Evolutionary conservation across 2,329 filamentous ascomycete species (phyloP).

Genomic region (Botrytis squamosa): DNA sequence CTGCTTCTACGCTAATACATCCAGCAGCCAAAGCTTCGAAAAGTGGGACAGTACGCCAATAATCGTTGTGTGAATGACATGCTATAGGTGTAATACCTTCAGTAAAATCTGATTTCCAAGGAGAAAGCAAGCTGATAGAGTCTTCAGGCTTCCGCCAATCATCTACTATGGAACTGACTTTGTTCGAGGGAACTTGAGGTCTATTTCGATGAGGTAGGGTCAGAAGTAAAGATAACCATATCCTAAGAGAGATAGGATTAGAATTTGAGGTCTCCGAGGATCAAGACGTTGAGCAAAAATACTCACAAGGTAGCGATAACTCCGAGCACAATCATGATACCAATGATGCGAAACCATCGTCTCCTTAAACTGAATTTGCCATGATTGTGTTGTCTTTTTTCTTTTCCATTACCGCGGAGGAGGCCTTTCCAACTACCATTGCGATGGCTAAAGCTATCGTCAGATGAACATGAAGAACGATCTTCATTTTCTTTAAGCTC

Average conservation of each 20-base stretch:
- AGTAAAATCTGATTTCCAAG: not conserved
- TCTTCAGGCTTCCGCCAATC: not conserved
- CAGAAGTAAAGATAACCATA: not conserved
- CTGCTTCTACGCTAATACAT: slow-evolving; percentile 57
- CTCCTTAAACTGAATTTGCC: not conserved
- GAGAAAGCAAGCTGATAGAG: not conserved
- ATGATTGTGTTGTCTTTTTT: not conserved
- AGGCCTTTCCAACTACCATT: not conserved
- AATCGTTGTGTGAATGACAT: slow-evolving; percentile 54
- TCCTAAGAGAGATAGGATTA: not conserved
- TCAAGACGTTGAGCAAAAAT: not conserved
- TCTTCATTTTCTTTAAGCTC: not conserved
- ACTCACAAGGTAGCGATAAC: not conserved
- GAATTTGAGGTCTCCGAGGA: not conserved
- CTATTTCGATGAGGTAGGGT: not conserved
- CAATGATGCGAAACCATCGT: not conserved
- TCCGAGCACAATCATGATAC: not conserved
- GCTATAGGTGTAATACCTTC: not conserved
- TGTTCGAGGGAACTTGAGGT: not conserved
- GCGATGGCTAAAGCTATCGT: not conserved
- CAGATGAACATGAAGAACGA: not conserved
- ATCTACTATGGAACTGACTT: not conserved
- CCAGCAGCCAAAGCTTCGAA: slow-evolving; percentile 55
- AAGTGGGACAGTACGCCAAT: slow-evolving; percentile 48
- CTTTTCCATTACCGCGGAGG: not conserved